Evolutionary conservation across 306 rosid species (phyloP), one percentile per base, ranked within the genome.

Genomic region (Lathyrus tuberosus): DNA sequence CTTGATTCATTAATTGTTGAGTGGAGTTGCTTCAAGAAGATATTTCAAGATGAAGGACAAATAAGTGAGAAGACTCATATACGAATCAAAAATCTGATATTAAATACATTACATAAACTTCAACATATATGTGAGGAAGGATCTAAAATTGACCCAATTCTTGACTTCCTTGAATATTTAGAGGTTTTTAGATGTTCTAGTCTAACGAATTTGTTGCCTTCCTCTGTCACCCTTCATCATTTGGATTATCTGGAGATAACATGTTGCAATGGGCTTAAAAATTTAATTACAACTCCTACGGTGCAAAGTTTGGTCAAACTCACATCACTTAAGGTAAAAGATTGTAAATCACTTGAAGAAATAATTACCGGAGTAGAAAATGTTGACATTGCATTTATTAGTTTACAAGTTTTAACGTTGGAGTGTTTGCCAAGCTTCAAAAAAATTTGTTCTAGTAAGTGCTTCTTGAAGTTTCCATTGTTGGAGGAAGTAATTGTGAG

Each of bases 401-500:
- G n/a, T n/a, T 1, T 1, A 2, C 2, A 49, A 49, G 20, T 8
- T 3, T 49, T 49, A 28, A 49, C 3, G 12, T 17, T 49, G 56
- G 28, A 49, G 17, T 17, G 56, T 49, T 49, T 49, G 56, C 56
- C 56, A 3, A 49, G 13, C 56, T 28, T 49, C 26, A 49, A 6
- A 12, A 8, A 17, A 8, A 17, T 49, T 49, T 49, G 26, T 13
- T 49, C 56, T 49, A 49, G 26, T 17, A 49, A 49, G 2, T 17
- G 24, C 26, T 49, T 49, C 56, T 7, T 49, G 0, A 49, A 49
- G 28, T 49, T 49, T 49, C 56, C 56, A 0, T 49, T 49, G 56
- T 49, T 62, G 31, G 15, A 62, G 47, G 4, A 16, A 37, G 67
- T 37, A 37, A 13, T 62, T 62, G 67, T 62, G 31, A 16, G 48